Evolutionary conservation across 2,329 filamentous ascomycete species (phyloP), one percentile per base, ranked within the genome.

Genomic region (Alternaria consortialis): DNA sequence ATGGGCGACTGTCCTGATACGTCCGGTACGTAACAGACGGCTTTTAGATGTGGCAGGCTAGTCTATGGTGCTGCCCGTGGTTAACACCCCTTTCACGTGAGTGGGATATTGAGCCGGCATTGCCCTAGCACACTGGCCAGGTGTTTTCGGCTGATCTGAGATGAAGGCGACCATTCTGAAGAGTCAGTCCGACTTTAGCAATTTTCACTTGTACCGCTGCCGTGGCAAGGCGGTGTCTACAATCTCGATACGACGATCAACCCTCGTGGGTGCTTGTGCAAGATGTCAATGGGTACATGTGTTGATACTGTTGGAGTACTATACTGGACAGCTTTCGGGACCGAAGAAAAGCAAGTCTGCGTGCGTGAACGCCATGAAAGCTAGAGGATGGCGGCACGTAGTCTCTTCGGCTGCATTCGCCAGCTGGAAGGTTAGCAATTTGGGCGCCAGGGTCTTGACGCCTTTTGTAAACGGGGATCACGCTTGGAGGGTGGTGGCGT

Each of bases 101-200:
- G 57, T 17, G n/a, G 31, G 46, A 66, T 60, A 68, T 54, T 67
- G 61, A 65, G 65, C 65, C 61, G 67, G 63, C 63, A 65, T 54
- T 60, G 66, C 63, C 63, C 68, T 68, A 64, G 66, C 60, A 59
- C 59, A 64, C 69, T 51, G 58, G 58, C 53, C 58, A 56, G 58
- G 53, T 60, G 58, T 70, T 71, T 74, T 77, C 73, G 73, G 73
- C 73, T 74, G 72, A 76, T 67, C 65, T 65, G 55, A 67, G 51
- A 62, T 63, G 66, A 68, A 63, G 60, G 56, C 61, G 60, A 56
- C 56, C 36, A 36, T 34, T 51, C 43, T 55, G 53, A 50, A 59
- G 63, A 65, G 62, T 63, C 64, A 65, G 63, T 64, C 51, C 46
- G 53, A 56, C 68, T 60, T 65, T 66, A 62, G 62, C 59, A 69